phyloP scores from a whole-genome alignment of 768 basidiomycete species.

The Neoboletus subvelutipes region DNA sequence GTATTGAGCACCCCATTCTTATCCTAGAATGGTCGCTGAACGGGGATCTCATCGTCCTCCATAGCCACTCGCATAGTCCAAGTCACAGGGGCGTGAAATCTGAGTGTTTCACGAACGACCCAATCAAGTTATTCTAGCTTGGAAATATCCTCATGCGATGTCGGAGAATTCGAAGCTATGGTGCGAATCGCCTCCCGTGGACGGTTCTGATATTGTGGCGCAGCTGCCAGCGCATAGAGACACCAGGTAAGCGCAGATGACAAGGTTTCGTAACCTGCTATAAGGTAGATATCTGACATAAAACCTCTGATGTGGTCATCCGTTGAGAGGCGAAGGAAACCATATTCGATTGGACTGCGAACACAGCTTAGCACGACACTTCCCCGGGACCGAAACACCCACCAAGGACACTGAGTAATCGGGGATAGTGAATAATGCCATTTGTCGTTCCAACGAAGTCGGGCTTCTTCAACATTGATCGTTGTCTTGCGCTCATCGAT shows the following conservation, averaged over 20 bases:
- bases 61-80: slow-evolving; percentile 56
- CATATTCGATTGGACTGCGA: slow-evolving; percentile 59
- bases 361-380: not conserved
- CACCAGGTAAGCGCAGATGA: slow-evolving; percentile 61
- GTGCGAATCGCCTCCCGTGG: slow-evolving; percentile 47
- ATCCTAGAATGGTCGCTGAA: slow-evolving; percentile 36
- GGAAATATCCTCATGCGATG: slow-evolving; percentile 31
- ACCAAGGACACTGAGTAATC: slow-evolving; percentile 58
- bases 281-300: slow-evolving; percentile 64
- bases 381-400: slow-evolving; percentile 22
- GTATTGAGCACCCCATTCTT: slow-evolving; percentile 30
- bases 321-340: slow-evolving; percentile 41
- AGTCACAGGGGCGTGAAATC: slow-evolving; percentile 57
- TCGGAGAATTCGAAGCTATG: slow-evolving; percentile 18
- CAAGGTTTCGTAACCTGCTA: slow-evolving; percentile 66
- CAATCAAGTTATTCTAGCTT: slow-evolving; percentile 58
- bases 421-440: slow-evolving; percentile 7
- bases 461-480: slow-evolving; percentile 34
- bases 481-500: slow-evolving; percentile 49
- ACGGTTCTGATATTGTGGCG: slow-evolving; percentile 43
- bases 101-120: slow-evolving; percentile 57
- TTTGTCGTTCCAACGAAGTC: slow-evolving; percentile 16
- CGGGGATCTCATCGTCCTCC: slow-evolving; percentile 52
- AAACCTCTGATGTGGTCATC: slow-evolving; percentile 57
- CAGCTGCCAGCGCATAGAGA: slow-evolving; percentile 52